These are phyloP conservation scores for Scenedesmus sp. DNA, from an alignment of 163 green algal genomes.

Conservation along the genomic window DNA sequence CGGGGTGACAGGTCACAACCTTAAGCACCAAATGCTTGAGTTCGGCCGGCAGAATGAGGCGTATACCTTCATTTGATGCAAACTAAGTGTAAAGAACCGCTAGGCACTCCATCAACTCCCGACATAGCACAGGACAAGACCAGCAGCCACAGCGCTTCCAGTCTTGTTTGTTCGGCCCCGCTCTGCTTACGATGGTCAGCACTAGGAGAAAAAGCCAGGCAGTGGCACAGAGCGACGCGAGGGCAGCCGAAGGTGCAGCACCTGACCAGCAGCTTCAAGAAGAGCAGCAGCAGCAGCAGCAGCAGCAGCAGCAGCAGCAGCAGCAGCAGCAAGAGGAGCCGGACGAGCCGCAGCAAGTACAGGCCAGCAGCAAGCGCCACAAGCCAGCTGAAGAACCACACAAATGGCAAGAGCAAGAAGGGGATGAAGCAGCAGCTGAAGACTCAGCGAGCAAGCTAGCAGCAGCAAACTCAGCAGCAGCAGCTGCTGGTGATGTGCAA, in stretches of 20 bases:
- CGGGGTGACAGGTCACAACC: background rate
- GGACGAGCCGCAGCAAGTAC: background rate
- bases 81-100: no score
- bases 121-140: background rate
- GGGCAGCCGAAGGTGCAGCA: background rate
- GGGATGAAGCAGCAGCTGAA: background rate
- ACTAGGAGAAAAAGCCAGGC: background rate
- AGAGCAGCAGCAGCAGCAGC: background rate
- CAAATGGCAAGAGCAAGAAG: background rate
- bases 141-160: background rate
- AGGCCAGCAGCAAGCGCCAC: slow-evolving; percentile 9
- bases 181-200: background rate
- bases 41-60: no score
- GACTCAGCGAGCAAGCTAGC: background rate
- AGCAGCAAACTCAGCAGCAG: background rate
- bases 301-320: slow-evolving; percentile 13
- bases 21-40: no score
- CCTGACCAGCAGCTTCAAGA: background rate
- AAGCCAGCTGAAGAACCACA: background rate
- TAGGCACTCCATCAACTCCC: background rate
- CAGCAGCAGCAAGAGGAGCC: background rate
- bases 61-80: no score
- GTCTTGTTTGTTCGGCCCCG: background rate
- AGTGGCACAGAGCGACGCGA: background rate
- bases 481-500: background rate